Conservation (phyloP, 441 rosid species). For the Pelargonium australe region DNA sequence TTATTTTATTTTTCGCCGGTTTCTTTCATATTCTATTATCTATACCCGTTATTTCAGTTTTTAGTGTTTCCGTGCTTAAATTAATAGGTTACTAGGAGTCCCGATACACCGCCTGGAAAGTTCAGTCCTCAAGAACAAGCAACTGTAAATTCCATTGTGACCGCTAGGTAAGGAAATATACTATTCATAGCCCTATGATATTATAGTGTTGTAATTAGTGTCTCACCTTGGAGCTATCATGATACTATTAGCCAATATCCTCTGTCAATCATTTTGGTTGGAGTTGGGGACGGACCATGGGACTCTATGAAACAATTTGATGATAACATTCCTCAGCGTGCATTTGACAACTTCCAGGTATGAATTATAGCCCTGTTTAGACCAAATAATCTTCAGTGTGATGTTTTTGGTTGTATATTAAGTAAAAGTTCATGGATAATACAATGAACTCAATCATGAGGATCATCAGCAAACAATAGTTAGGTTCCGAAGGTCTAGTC, state of each 20-base stretch:
- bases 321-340: constrained; percentile 79
- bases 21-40: neutral
- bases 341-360: constrained; percentile 95
- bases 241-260: constrained; percentile 52
- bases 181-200: constrained; percentile 10
- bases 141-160: constrained; percentile 69
- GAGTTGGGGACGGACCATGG: constrained; percentile 99
- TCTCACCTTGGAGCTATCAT: constrained; percentile 19
- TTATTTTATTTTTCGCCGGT: neutral
- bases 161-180: constrained; percentile 61
- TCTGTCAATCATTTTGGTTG: constrained; percentile 79
- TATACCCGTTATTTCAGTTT: neutral
- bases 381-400: no score
- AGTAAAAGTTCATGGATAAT: no score
- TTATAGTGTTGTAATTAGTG: constrained; percentile 7
- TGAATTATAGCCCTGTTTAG: no score
- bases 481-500: no score
- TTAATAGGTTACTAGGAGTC: constrained; percentile 60
- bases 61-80: neutral
- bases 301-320: constrained; percentile 80
- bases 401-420: no score
- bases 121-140: constrained; percentile 78
- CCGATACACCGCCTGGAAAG: constrained; percentile 49
- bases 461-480: no score
- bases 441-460: no score